phyloP scores from a whole-genome alignment of 2,329 filamentous ascomycete genomes.

The Onygenales sp. region DNA sequence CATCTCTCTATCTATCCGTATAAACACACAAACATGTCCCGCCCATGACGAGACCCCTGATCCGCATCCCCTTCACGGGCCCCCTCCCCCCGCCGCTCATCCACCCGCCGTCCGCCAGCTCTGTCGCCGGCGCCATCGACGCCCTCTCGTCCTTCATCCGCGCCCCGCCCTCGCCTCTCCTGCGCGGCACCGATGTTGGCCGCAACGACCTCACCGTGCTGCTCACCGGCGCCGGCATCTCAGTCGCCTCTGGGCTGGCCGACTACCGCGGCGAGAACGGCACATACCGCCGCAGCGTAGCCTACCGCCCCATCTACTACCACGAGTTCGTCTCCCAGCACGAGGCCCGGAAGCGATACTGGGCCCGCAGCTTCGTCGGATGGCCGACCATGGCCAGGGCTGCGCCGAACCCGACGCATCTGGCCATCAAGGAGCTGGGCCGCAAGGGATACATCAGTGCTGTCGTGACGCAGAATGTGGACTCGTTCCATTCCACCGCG shows the following conservation, averaged over 20 bases:
- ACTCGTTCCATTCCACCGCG: slow-evolving; percentile 76
- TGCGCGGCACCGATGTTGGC: slow-evolving; percentile 34
- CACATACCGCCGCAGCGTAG: slow-evolving; percentile 86
- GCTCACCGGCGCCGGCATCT: slow-evolving; percentile 79
- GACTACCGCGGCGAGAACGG: slow-evolving; percentile 87
- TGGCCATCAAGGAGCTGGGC: slow-evolving; percentile 64
- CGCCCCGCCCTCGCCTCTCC: slow-evolving; percentile 43
- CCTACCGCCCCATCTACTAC: slow-evolving; percentile 85
- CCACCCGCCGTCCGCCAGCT: slow-evolving; percentile 61
- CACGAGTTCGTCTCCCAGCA: slow-evolving; percentile 78
- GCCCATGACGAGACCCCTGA: slow-evolving; percentile 59
- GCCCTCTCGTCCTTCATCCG: slow-evolving; percentile 70
- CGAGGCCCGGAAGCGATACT: slow-evolving; percentile 83
- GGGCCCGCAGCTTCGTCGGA: slow-evolving; percentile 88
- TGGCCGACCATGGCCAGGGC: slow-evolving; percentile 76
- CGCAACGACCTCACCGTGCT: slow-evolving; percentile 51
- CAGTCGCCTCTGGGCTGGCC: slow-evolving; percentile 81
- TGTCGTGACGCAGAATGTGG: slow-evolving; percentile 93
- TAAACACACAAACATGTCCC: slow-evolving; percentile 20
- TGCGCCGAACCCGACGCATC: slow-evolving; percentile 70
- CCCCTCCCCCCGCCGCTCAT: slow-evolving; percentile 67
- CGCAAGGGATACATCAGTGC: slow-evolving; percentile 60
- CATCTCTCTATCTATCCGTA: neutral
- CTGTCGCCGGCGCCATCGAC: slow-evolving; percentile 61
- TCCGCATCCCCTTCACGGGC: slow-evolving; percentile 86